Base-by-base conservation (phyloP, 371 early-diverging fungal species). In the Rhizopus stolonifer region DNA sequence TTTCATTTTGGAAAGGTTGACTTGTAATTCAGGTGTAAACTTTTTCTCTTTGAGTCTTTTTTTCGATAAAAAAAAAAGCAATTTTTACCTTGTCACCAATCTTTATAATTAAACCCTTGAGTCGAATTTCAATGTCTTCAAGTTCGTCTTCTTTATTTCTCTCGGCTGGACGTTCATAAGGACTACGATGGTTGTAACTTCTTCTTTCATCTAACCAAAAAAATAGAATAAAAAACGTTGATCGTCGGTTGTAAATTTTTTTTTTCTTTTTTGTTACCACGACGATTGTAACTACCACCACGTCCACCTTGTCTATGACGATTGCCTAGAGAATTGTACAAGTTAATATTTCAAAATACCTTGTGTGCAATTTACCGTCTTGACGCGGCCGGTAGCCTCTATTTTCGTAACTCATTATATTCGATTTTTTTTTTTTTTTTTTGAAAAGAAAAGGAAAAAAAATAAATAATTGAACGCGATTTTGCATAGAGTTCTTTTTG, bases 61-160 rank as follows among this genome's bases (percentile, higher is more conserved):
- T 36, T 2, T 15, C 5, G 31, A 8, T 52, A 26, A 13, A 18
- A 31, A n/a, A 26, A 21, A 15, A 24, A 24, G 8, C 9, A 2
- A 39, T 2, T 1, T 38, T 26, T 78, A 85, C 86, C 74, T 84
- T 85, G 68, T 90, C 87, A 26, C 90, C 90, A 39, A 90, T 84
- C 57, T 87, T 85, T 60, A 87, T 85, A 54, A 89, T 89, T 40
- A 89, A 69, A 42, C 86, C 76, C 33, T 84, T 81, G 17, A 89
- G 69, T 31, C 86, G 81, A 54, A 78, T 80, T 54, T 86, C 86
- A 54, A 87, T 82, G 50, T 86, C 87, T 32, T 79, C 81, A 8
- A 76, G 61, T 32, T 83, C 88, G 46, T 85, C 87, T 13, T 70
- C 70, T 34, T 60, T 60, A 7, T 22, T 46, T 26, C 33, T 62